Evolutionary conservation across 169 alveolate species (phyloP), one percentile per base, ranked within the genome.

Genomic region (Cryptosporidium viatorum): DNA sequence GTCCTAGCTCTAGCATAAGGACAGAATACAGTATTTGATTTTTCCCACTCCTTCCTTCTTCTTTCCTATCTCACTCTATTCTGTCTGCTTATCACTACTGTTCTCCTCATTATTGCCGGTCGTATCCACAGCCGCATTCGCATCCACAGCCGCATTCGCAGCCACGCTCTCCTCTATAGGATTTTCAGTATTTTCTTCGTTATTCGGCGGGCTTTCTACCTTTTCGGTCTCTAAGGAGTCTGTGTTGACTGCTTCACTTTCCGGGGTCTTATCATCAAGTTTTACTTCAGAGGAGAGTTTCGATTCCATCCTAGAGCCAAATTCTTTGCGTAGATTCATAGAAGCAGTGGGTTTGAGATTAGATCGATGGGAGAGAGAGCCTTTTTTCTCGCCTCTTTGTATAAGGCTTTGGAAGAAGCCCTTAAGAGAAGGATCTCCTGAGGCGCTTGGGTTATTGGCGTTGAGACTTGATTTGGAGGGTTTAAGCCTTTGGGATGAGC

Each of bases 321-420:
- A 62, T 26, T 80, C 89, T 21, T 80, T 80, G 31, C 75, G 60
- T 2, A 80, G 33, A 45, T 62, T 80, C 37, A 52, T 35, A 12
- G 73, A 73, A 16, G 86, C 35, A 80, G 80, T 51, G 14, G 80
- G 80, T 33, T 50, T 80, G n/a, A 62, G 74, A 48, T 48, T 39
- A 29, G 80, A 43, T 45, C 68, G 10, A 14, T 80, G 71, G 14
- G 75, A 62, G 6, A 29, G 41, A 31, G 74, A 21, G 23, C 69
- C 75, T 67, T 65, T 80, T 26, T 80, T 80, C 14, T 80, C 89
- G 5, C 89, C 89, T 59, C 89, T 80, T 45, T 80, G 89, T 31
- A 80, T 80, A 8, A 80, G 75, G 39, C 75, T 80, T 62, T 80
- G 89, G 62, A 80, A 80, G 68, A 80, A 80, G 1, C 89, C 89